These are phyloP conservation scores for Sphaceloma murrayae DNA, from an alignment of 2,329 filamentous ascomycete genomes.

Conservation along the genomic window DNA sequence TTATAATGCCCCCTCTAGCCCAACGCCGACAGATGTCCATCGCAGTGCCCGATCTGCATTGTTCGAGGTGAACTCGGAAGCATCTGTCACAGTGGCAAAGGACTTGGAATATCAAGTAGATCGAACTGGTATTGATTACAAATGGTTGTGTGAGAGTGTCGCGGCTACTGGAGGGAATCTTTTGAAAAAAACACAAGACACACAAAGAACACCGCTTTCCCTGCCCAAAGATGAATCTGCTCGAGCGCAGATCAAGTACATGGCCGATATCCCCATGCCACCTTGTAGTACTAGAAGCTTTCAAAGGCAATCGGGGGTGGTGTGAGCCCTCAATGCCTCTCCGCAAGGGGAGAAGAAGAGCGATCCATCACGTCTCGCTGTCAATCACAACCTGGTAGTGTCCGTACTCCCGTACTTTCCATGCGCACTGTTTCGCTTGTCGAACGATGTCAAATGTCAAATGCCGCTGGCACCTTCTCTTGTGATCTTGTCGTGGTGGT, in stretches of 20 bases:
- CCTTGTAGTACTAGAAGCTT: conserved; percentile 14
- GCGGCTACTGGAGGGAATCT: conserved; percentile 17
- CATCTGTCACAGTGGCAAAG: background rate
- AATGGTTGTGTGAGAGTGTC: conserved; percentile 15
- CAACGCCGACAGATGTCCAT: background rate
- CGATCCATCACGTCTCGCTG: conserved; percentile 5
- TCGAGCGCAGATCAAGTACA: conserved; percentile 13
- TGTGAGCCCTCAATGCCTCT: conserved; percentile 6
- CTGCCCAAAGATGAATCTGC: conserved; percentile 11
- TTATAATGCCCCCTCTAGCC: background rate
- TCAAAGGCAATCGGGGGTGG: conserved; percentile 8
- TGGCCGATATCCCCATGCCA: conserved; percentile 12
- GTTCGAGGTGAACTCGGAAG: background rate
- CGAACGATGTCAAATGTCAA: conserved; percentile 7
- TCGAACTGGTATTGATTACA: conserved; percentile 16
- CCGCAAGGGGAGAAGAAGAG: conserved; percentile 7
- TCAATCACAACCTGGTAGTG: background rate
- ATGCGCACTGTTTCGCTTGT: conserved; percentile 4
- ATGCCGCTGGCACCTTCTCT: background rate
- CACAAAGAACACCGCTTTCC: conserved; percentile 16
- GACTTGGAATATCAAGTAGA: background rate
- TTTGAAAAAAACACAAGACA: conserved; percentile 10
- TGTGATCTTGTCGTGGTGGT: background rate
- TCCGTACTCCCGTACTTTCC: background rate
- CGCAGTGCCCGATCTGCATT: background rate